Percentiles rank a stretch among this genome's conserved stretches.
Evolutionary conservation across 2,329 filamentous ascomycete genomes (phyloP).

Genomic region (Fusarium dlaminii): DNA sequence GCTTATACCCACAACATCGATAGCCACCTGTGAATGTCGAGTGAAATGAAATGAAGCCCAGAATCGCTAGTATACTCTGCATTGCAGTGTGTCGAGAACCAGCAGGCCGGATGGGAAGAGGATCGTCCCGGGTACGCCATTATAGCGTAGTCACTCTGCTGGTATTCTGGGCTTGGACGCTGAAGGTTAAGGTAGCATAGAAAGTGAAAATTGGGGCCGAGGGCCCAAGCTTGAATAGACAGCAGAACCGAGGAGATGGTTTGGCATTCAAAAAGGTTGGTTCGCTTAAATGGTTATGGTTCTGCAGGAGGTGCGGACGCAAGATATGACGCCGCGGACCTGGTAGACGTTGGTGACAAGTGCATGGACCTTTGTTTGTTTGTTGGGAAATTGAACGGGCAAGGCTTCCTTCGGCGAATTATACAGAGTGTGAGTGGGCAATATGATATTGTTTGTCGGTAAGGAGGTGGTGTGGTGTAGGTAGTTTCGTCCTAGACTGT

Average conservation of each 20-base stretch:
- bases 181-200: neutral
- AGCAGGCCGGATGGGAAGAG: slow-evolving; percentile 34
- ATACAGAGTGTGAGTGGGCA: neutral
- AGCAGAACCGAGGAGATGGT: slow-evolving; percentile 21
- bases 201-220: neutral
- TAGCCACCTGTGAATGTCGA: neutral
- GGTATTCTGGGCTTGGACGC: slow-evolving; percentile 15
- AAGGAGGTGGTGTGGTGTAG: slow-evolving; percentile 9
- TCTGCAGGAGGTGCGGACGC: slow-evolving; percentile 15
- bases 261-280: slow-evolving; percentile 24
- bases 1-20: neutral
- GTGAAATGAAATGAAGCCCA: neutral
- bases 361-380: slow-evolving; percentile 8
- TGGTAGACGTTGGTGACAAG: slow-evolving; percentile 6
- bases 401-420: neutral
- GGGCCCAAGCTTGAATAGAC: slow-evolving; percentile 20
- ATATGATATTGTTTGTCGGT: slow-evolving; percentile 5
- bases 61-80: neutral
- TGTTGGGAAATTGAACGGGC: neutral
- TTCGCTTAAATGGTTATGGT: slow-evolving; percentile 3
- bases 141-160: slow-evolving; percentile 32
- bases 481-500: neutral
- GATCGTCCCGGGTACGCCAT: slow-evolving; percentile 36
- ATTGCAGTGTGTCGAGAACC: slow-evolving; percentile 14
- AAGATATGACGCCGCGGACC: slow-evolving; percentile 18